A percentile compares a stretch with the other conserved stretches of the same genome.
Evolutionary conservation across 441 rosid genomes (phyloP).

Genomic region (Omphalea diandra): DNA sequence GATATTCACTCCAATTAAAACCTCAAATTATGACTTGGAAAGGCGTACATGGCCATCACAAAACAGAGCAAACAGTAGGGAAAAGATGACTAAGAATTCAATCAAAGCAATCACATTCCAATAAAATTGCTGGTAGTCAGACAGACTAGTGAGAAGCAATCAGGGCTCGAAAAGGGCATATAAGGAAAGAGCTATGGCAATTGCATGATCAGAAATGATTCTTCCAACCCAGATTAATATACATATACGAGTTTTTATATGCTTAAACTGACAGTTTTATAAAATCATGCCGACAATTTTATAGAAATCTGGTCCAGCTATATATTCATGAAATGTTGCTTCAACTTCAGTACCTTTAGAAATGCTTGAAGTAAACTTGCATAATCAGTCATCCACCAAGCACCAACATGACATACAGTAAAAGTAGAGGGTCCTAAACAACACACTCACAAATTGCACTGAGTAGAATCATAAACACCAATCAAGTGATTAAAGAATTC

Average conservation of each 20-base stretch:
- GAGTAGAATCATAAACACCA: neutral
- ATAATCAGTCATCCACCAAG: neutral
- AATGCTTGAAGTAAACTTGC: neutral
- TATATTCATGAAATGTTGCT: neutral
- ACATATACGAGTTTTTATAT: neutral
- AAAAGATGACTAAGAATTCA: neutral
- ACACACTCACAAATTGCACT: neutral
- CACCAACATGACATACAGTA: neutral
- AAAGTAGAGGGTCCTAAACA: neutral
- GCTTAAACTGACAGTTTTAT: neutral
- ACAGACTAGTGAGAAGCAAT: neutral
- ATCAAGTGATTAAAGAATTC: neutral
- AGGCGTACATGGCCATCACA: neutral
- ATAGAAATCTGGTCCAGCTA: neutral
- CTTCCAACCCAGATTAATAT: neutral
- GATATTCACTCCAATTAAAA: neutral
- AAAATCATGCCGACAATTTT: neutral
- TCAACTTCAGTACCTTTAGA: neutral
- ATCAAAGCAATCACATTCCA: slow-evolving; percentile 3
- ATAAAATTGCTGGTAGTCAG: neutral
- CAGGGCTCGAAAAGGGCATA: neutral
- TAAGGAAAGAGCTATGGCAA: neutral
- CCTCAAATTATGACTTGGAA: neutral
- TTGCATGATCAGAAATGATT: neutral
- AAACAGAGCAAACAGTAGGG: neutral